These are phyloP conservation scores for Psophocarpus tetragonolobus DNA, from an alignment of 306 rosid species.

Conservation along the genomic window DNA sequence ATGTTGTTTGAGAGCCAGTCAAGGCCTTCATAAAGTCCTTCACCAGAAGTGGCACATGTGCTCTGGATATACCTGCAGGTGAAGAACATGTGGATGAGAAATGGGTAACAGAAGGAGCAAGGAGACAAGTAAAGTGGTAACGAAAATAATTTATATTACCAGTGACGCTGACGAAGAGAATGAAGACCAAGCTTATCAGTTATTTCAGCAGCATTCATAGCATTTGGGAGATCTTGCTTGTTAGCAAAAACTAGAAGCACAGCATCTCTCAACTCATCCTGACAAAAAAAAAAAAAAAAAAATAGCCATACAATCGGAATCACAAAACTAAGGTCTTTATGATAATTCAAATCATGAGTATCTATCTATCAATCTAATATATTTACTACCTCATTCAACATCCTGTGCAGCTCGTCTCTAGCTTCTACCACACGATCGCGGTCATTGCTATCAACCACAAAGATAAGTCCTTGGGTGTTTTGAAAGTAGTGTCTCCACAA, in stretches of 20 bases:
- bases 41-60: constrained; percentile 89
- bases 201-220: constrained; percentile 92
- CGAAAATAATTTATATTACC: constrained; percentile 42
- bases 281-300: constrained; percentile 19
- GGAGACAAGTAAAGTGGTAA: background rate
- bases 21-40: constrained; percentile 87
- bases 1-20: constrained; percentile 91
- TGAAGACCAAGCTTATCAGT: constrained; percentile 89
- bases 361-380: too few species aligned
- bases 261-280: constrained; percentile 92
- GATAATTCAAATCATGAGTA: constrained; percentile 17
- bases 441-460: constrained; percentile 86
- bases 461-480: constrained; percentile 83
- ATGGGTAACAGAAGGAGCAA: background rate
- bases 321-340: constrained; percentile 3
- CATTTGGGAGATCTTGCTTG: constrained; percentile 95
- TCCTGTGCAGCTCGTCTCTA: constrained; percentile 87
- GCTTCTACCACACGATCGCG: constrained; percentile 87
- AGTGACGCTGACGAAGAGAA: constrained; percentile 91
- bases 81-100: background rate
- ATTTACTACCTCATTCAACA: constrained; percentile 72
- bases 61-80: constrained; percentile 82
- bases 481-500: constrained; percentile 93
- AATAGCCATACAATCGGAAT: background rate
- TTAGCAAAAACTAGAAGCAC: constrained; percentile 87